Evolutionary conservation across 352 stramenopile species (phyloP).

Genomic region (Phytophthora meadii): DNA sequence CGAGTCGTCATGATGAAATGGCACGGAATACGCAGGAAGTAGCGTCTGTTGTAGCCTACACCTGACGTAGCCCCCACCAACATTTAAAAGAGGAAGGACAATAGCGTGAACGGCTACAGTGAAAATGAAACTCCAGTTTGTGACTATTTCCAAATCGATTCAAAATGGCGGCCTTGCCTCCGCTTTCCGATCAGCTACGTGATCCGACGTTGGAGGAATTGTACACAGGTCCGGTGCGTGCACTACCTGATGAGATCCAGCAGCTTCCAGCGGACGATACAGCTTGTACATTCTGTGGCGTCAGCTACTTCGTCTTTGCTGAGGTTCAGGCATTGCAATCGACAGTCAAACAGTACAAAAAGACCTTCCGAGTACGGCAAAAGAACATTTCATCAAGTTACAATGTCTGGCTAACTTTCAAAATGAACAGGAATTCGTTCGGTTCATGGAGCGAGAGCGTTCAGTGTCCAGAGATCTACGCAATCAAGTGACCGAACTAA

Average conservation of each 20-base stretch:
- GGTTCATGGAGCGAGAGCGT: slow-evolving; percentile 73
- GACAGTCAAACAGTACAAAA: slow-evolving; percentile 76
- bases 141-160: slow-evolving; percentile 4
- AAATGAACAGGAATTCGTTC: slow-evolving; percentile 57
- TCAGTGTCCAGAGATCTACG: slow-evolving; percentile 47
- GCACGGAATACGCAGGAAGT: no score
- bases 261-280: slow-evolving; percentile 73
- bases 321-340: slow-evolving; percentile 82
- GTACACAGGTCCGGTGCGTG: slow-evolving; percentile 62
- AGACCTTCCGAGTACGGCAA: slow-evolving; percentile 62
- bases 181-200: slow-evolving; percentile 34
- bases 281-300: slow-evolving; percentile 84
- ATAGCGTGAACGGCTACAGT: slow-evolving; percentile 5
- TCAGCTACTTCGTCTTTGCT: slow-evolving; percentile 89
- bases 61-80: no score
- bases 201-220: slow-evolving; percentile 80
- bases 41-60: no score
- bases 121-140: slow-evolving; percentile 2
- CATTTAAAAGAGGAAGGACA: no score
- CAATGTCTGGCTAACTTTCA: no score
- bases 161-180: slow-evolving; percentile 25
- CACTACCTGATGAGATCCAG: slow-evolving; percentile 73
- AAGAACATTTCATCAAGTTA: no score
- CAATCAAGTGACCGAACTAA: slow-evolving; percentile 46
- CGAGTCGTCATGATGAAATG: no score